Evolutionary conservation across 805 yeast species (phyloP), one percentile per base, ranked within the genome.

Genomic region (Candida palmyrensis): DNA sequence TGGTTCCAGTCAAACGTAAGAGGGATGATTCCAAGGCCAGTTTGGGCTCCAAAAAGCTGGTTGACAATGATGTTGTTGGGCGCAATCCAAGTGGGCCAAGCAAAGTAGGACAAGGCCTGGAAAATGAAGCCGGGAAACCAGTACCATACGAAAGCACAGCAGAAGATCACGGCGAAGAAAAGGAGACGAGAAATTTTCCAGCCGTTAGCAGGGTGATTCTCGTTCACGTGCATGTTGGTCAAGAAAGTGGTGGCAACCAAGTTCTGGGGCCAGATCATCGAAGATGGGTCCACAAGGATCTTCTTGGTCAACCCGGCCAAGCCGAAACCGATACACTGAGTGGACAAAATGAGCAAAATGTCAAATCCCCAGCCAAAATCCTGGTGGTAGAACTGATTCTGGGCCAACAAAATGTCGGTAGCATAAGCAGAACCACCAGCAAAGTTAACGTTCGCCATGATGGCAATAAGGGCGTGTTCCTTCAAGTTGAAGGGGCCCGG

Each of bases 211-310:
- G 57, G 53, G 46, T 75, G 74, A 51, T 72, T 71, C 41, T 70
- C 62, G 58, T 49, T 67, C 40, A 55, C 63, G 69, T 54, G 78
- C 62, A 56, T 71, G 67, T 48, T 74, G 62, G 59, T 73, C 65
- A 59, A 51, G 43, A 79, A 69, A 15, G 82, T 77, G 18, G 76
- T 48, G 4, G 78, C 66, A 32, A 79, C 82, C 49, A 82, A 63
- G 46, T 71, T 71, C 2, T 74, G 55, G 4, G 90, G 90, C 89
- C 89, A 83, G 32, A 80, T 67, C 55, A 79, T 73, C n/a, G 75
- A 61, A 4, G 79, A 69, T 4, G 87, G 82, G 37, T 72, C 71
- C 11, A 82, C 79, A 40, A 82, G 63, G 22, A 78, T 62, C 42
- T 73, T 68, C 42, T 81, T 64, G 25, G 73, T 62, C 36, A 81